phyloP scores from a whole-genome alignment of 495 filamentous ascomycete genomes.

The Astrothelium subdiscretum region DNA sequence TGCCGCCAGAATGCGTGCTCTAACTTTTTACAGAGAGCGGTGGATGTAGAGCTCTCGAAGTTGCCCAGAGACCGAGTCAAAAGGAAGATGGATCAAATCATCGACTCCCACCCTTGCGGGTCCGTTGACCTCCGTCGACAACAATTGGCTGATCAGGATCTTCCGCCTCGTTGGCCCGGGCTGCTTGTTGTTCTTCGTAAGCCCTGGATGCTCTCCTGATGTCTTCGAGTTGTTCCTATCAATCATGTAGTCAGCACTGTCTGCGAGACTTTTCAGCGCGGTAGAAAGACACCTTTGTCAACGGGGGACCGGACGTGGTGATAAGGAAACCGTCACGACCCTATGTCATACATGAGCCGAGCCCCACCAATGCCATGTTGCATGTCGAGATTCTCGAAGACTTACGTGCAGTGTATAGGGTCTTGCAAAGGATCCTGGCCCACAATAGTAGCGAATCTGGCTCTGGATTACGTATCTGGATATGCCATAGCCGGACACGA shows the following conservation, averaged over 20 bases:
- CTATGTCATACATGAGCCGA: conserved; percentile 13
- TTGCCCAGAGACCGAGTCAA: not conserved
- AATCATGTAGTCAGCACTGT: not conserved
- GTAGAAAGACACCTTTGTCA: conserved; percentile 19
- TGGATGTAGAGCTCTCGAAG: not conserved
- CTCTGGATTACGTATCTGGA: conserved; percentile 25
- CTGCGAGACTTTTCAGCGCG: not conserved
- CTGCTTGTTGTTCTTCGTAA: conserved; percentile 23
- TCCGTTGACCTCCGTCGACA: not conserved
- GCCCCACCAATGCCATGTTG: not conserved
- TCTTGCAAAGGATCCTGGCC: conserved; percentile 24
- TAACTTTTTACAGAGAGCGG: not conserved
- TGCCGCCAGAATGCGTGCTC: not conserved
- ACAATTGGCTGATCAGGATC: not conserved
- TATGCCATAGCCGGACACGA: conserved; percentile 26
- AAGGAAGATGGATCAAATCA: not conserved
- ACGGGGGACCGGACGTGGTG: conserved; percentile 20
- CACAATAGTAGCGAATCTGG: conserved; percentile 26
- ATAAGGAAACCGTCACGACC: conserved; percentile 27
- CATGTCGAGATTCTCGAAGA: not conserved
- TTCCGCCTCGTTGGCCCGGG: conserved; percentile 12
- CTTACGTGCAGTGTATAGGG: conserved; percentile 23
- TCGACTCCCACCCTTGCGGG: not conserved
- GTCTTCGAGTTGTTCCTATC: conserved; percentile 25
- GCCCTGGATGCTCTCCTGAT: conserved; percentile 19